A percentile compares a stretch with the other conserved stretches of the same genome.
Evolutionary conservation across 164 flowering plant species (phyloP).

Genomic region (Chimonanthus praecox): DNA sequence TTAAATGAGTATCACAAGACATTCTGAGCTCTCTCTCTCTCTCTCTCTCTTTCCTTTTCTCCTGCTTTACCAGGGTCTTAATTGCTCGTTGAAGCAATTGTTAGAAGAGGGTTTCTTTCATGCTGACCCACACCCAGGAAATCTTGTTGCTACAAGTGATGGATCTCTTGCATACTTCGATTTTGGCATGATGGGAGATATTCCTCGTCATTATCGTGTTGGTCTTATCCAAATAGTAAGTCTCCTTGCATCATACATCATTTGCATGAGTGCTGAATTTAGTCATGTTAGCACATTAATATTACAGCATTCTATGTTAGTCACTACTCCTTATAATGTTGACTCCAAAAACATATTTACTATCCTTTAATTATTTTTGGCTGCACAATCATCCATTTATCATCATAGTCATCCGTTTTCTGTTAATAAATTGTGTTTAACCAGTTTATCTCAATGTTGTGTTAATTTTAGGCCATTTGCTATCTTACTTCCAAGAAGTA

Average conservation of each 20-base stretch:
- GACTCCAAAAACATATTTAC: neutral
- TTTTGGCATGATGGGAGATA: conserved; percentile 99
- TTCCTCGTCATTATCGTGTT: conserved; percentile 91
- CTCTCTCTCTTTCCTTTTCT: neutral
- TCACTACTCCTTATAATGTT: neutral
- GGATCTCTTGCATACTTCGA: conserved; percentile 94
- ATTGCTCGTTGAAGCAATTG: conserved; percentile 87
- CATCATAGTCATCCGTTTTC: neutral
- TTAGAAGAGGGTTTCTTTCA: conserved; percentile 98
- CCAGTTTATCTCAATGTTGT: neutral
- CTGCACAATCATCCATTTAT: neutral
- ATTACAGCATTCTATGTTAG: neutral
- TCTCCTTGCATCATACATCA: neutral
- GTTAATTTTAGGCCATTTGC: neutral
- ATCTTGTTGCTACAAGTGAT: conserved; percentile 72
- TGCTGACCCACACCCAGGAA: conserved; percentile 99
- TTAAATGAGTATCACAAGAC: no score
- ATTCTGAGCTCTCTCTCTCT: neutral
- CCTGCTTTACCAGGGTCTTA: conserved; percentile 55
- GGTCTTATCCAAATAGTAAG: conserved; percentile 94
- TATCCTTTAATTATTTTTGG: neutral
- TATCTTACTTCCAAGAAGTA: neutral
- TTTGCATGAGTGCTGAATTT: neutral
- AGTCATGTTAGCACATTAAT: neutral
- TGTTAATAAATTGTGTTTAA: neutral